A percentile compares a stretch with the other conserved stretches of the same genome.
These are phyloP conservation scores for Steccherinum ochraceum DNA, from an alignment of 768 basidiomycete genomes.

Conservation along the genomic window DNA sequence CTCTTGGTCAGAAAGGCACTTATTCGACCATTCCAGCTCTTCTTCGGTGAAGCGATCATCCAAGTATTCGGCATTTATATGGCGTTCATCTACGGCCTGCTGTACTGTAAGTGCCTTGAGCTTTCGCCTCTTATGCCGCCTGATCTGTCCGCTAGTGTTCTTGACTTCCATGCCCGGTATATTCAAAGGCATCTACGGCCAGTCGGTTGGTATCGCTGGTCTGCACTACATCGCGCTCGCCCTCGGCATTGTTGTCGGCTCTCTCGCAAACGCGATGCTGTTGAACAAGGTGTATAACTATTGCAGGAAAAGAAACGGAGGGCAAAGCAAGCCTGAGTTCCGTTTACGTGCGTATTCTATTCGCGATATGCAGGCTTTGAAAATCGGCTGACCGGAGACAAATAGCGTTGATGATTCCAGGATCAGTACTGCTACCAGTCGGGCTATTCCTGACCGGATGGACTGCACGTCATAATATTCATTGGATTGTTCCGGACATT, in stretches of 20 bases:
- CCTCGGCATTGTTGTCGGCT: conserved; percentile 41
- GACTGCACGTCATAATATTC: conserved; percentile 46
- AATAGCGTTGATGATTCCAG: conserved; percentile 49
- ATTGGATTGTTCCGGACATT: conserved; percentile 69
- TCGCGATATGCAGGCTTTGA: neutral
- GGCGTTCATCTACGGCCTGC: conserved; percentile 58
- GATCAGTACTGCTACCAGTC: conserved; percentile 50
- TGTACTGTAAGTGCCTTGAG: conserved; percentile 37
- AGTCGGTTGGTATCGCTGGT: conserved; percentile 47
- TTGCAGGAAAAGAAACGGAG: conserved; percentile 40
- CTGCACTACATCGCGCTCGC: conserved; percentile 63
- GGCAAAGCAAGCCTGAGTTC: conserved; percentile 42
- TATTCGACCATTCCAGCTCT: conserved; percentile 57
- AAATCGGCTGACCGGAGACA: no score
- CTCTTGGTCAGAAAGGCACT: conserved; percentile 46
- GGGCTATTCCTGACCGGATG: conserved; percentile 66
- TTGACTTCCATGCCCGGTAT: conserved; percentile 53
- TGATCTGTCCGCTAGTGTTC: conserved; percentile 45
- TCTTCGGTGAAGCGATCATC: conserved; percentile 52
- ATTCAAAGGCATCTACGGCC: conserved; percentile 42
- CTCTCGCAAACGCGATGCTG: conserved; percentile 39
- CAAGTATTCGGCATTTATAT: conserved; percentile 60
- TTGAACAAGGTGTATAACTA: conserved; percentile 47
- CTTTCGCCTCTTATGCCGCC: neutral
- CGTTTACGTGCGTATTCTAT: conserved; percentile 29